A percentile compares a stretch with the other conserved stretches of the same genome.
Conservation (phyloP, 2,329 filamentous ascomycete species). For the Cladophialophora psammophila region DNA sequence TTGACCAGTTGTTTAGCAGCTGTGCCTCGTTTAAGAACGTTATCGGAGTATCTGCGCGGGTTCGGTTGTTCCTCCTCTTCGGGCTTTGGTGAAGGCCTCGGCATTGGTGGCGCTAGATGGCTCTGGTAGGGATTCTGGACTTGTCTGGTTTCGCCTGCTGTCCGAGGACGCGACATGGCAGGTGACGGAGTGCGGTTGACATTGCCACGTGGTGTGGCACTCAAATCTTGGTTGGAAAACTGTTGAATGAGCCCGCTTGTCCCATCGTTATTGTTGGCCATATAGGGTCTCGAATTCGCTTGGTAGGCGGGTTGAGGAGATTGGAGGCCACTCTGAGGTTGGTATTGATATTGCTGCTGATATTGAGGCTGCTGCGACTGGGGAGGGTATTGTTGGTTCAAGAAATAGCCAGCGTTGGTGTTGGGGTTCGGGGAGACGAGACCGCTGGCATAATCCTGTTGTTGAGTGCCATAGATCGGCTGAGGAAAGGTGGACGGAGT, state of each 20-base stretch:
- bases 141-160: slow-evolving; percentile 74
- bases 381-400: slow-evolving; percentile 64
- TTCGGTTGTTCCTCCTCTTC: slow-evolving; percentile 78
- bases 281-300: slow-evolving; percentile 46
- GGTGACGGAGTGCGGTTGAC: slow-evolving; percentile 75
- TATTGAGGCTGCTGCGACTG: slow-evolving; percentile 61
- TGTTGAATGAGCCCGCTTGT: slow-evolving; percentile 93
- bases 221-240: slow-evolving; percentile 94
- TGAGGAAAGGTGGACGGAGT: slow-evolving; percentile 97
- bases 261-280: slow-evolving; percentile 73
- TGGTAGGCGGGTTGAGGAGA: slow-evolving; percentile 64
- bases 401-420: slow-evolving; percentile 64
- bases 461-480: slow-evolving; percentile 73
- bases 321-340: slow-evolving; percentile 63
- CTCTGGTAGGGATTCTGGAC: slow-evolving; percentile 61
- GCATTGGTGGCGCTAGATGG: slow-evolving; percentile 74
- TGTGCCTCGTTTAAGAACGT: slow-evolving; percentile 76
- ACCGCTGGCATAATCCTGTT: slow-evolving; percentile 66
- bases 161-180: slow-evolving; percentile 72
- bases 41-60: slow-evolving; percentile 86
- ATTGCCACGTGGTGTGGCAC: slow-evolving; percentile 72
- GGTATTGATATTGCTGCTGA: slow-evolving; percentile 60
- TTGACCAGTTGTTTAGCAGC: slow-evolving; percentile 71
- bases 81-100: slow-evolving; percentile 62
- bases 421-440: slow-evolving; percentile 49